Evolutionary conservation across 345 rosid genomes (phyloP).

Genomic region (Cardamine resedifolia): DNA sequence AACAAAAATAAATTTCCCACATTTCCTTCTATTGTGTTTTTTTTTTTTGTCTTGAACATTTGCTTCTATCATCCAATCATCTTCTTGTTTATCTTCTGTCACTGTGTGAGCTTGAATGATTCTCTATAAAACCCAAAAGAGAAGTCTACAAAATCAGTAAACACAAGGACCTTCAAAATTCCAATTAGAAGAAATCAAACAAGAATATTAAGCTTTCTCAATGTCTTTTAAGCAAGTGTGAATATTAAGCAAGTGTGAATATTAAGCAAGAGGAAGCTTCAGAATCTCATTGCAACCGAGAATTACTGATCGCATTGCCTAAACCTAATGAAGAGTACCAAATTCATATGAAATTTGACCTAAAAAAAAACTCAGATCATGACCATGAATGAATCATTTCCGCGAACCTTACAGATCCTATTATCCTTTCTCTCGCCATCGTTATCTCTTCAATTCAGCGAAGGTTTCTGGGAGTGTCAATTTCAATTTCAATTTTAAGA

Average conservation of each 20-base stretch:
- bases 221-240: no score
- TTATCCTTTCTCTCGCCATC: no score
- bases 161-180: neutral
- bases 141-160: neutral
- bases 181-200: neutral
- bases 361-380: no score
- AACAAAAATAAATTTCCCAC: neutral
- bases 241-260: neutral
- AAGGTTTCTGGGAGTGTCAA: neutral
- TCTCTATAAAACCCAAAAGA: neutral
- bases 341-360: no score
- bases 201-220: neutral
- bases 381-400: no score
- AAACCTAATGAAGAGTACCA: neutral
- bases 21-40: constrained; percentile 1
- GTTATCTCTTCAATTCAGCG: neutral
- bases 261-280: neutral
- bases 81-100: neutral
- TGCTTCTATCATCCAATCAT: neutral
- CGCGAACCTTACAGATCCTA: no score
- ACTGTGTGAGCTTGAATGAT: constrained; percentile 4
- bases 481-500: no score
- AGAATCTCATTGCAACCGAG: neutral
- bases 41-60: no score
- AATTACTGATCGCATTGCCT: neutral